Evolutionary conservation across 2,329 filamentous ascomycete genomes (phyloP).

Genomic region (Neopestalotiopsis rosae): DNA sequence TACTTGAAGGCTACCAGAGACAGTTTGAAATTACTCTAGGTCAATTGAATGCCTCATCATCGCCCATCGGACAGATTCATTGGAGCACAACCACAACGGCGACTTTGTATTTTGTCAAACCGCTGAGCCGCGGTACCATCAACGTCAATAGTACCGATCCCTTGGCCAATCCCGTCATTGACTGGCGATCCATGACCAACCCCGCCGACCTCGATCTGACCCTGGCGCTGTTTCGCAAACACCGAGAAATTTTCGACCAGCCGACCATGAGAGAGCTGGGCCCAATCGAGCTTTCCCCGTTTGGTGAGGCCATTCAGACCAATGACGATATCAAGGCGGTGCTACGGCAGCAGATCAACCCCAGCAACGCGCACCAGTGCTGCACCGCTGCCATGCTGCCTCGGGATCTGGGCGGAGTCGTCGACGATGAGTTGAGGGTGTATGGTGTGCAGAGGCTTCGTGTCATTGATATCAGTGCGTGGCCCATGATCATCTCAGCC

Average conservation of each 20-base stretch:
- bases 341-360: slow-evolving; percentile 21
- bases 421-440: slow-evolving; percentile 36
- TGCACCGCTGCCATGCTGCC: slow-evolving; percentile 45
- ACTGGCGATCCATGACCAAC: slow-evolving; percentile 44
- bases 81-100: slow-evolving; percentile 35
- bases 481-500: slow-evolving; percentile 19
- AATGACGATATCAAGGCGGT: slow-evolving; percentile 33
- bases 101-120: slow-evolving; percentile 42
- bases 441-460: slow-evolving; percentile 23
- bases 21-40: slow-evolving; percentile 40
- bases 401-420: slow-evolving; percentile 47
- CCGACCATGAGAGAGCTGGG: slow-evolving; percentile 22
- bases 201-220: slow-evolving; percentile 42
- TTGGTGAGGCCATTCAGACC: slow-evolving; percentile 22
- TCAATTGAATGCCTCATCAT: slow-evolving; percentile 34
- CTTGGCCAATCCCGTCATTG: slow-evolving; percentile 39
- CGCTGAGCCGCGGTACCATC: slow-evolving; percentile 45
- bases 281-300: slow-evolving; percentile 20
- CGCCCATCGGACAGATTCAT: slow-evolving; percentile 37
- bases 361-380: slow-evolving; percentile 35
- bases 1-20: slow-evolving; percentile 42
- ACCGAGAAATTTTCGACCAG: slow-evolving; percentile 31
- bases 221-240: slow-evolving; percentile 39
- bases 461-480: slow-evolving; percentile 24
- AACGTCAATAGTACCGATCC: slow-evolving; percentile 42